Conservation (phyloP, 148 eudicot genomes). For the Camellia sinensis region DNA sequence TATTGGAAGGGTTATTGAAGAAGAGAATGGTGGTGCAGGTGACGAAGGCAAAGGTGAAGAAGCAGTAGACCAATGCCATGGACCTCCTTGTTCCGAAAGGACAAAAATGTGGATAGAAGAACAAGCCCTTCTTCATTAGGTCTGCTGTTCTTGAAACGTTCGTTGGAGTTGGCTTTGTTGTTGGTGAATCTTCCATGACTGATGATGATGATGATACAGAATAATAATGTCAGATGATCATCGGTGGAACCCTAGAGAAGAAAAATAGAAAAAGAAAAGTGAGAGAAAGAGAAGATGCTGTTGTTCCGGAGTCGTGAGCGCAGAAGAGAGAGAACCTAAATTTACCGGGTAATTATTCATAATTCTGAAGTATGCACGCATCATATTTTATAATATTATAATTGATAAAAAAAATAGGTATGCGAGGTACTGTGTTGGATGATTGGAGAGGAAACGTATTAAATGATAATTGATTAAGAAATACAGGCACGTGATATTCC, state of each 20-base stretch:
- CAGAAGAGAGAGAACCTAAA: too few relatives aligned
- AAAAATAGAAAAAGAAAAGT: background rate
- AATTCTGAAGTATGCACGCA: too few relatives aligned
- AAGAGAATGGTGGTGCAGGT: constrained; percentile 36
- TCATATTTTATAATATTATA: too few relatives aligned
- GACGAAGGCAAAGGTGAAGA: constrained; percentile 41
- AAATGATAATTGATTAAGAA: too few relatives aligned
- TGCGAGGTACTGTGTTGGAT: fast-evolving
- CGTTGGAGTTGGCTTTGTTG: background rate
- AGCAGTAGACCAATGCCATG: constrained; percentile 28
- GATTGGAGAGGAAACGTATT: too few relatives aligned
- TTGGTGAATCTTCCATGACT: background rate
- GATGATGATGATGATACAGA: too few relatives aligned
- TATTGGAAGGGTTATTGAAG: constrained; percentile 25
- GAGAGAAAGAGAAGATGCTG: background rate
- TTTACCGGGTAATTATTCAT: too few relatives aligned
- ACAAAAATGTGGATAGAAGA: background rate
- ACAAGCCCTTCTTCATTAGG: background rate
- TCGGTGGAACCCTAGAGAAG: background rate
- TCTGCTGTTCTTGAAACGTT: background rate
- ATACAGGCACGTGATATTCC: too few relatives aligned
- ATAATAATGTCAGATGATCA: too few relatives aligned
- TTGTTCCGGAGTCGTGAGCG: too few relatives aligned
- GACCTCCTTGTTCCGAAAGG: background rate
- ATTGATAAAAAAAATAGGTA: too few relatives aligned